These are phyloP conservation scores for Phytophthora syringae DNA, from an alignment of 352 stramenopile genomes.

Conservation along the genomic window DNA sequence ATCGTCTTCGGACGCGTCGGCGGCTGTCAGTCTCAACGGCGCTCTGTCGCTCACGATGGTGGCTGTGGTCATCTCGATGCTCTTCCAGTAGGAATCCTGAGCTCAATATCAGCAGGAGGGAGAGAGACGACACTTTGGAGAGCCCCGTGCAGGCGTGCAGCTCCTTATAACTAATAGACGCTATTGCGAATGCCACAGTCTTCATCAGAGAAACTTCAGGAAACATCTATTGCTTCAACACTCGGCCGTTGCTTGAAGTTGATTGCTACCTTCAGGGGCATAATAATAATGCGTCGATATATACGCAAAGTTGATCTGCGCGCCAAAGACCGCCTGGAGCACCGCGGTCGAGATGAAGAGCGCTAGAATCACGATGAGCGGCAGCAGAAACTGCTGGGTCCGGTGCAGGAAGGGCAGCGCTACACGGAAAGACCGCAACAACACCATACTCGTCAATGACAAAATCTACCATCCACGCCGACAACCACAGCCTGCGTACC, in stretches of 20 bases:
- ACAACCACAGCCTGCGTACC: slow-evolving; percentile 44
- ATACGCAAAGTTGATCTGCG: slow-evolving; percentile 72
- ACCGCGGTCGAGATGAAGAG: slow-evolving; percentile 87
- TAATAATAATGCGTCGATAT: slow-evolving; percentile 89
- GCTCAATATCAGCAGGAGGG: slow-evolving; percentile 24
- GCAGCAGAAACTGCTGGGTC: slow-evolving; percentile 91
- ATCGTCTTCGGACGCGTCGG: slow-evolving; percentile 19
- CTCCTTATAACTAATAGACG: slow-evolving; percentile 34
- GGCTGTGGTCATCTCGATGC: slow-evolving; percentile 20
- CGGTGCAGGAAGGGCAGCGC: slow-evolving; percentile 91
- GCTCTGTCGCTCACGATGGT: slow-evolving; percentile 21
- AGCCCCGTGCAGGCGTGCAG: slow-evolving; percentile 18
- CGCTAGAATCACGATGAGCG: slow-evolving; percentile 75
- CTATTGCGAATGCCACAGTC: slow-evolving; percentile 19
- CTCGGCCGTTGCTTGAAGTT: background rate
- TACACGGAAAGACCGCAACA: slow-evolving; percentile 25
- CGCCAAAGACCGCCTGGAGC: slow-evolving; percentile 72
- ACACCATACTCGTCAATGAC: slow-evolving; percentile 65
- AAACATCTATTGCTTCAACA: slow-evolving; percentile 32
- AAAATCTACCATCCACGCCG: background rate
- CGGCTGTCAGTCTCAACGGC: slow-evolving; percentile 20
- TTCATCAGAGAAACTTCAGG: slow-evolving; percentile 7
- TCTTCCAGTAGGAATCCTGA: slow-evolving; percentile 30
- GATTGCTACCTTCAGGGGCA: slow-evolving; percentile 35
- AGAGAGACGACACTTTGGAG: slow-evolving; percentile 7